Evolutionary conservation across 1,139 yeast genomes (phyloP).

Genomic region (Sugiyamaella japonica): DNA sequence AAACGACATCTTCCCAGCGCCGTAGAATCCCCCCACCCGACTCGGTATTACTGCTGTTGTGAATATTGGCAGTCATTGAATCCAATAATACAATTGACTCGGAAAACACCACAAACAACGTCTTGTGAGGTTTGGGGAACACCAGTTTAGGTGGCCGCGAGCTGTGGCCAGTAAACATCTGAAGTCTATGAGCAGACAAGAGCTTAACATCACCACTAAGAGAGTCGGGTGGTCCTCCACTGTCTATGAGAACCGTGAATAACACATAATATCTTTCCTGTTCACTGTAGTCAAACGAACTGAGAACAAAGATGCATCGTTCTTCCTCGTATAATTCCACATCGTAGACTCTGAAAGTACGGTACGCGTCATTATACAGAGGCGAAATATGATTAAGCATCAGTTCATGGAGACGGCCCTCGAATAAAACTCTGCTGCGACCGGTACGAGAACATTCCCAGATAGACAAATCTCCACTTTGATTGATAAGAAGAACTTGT

Average conservation of each 20-base stretch:
- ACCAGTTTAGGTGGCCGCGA: conserved; percentile 51
- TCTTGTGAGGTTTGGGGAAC: conserved; percentile 60
- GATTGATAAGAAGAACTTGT: conserved; percentile 44
- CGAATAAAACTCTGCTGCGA: conserved; percentile 43
- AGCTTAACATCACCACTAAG: conserved; percentile 51
- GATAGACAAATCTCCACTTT: conserved; percentile 46
- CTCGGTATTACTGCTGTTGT: conserved; percentile 18
- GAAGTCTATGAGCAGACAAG: conserved; percentile 60
- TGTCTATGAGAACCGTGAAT: conserved; percentile 56
- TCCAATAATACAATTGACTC: conserved; percentile 68
- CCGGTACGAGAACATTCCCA: conserved; percentile 53
- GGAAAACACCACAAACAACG: conserved; percentile 64
- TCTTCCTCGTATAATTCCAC: conserved; percentile 39
- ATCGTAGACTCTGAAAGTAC: conserved; percentile 54
- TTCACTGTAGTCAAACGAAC: conserved; percentile 43
- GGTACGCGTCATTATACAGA: conserved; percentile 47
- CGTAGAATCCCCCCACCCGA: conserved; percentile 41
- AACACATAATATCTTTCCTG: conserved; percentile 49
- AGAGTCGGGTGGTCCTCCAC: conserved; percentile 23
- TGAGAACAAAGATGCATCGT: conserved; percentile 52
- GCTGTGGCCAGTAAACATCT: conserved; percentile 43
- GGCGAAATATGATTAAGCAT: conserved; percentile 45
- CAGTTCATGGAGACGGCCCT: conserved; percentile 40
- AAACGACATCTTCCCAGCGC: conserved; percentile 77
- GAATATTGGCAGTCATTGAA: conserved; percentile 49